Conservation (phyloP, 2,329 filamentous ascomycete species). For the Fusarium sterilihyphosum region DNA sequence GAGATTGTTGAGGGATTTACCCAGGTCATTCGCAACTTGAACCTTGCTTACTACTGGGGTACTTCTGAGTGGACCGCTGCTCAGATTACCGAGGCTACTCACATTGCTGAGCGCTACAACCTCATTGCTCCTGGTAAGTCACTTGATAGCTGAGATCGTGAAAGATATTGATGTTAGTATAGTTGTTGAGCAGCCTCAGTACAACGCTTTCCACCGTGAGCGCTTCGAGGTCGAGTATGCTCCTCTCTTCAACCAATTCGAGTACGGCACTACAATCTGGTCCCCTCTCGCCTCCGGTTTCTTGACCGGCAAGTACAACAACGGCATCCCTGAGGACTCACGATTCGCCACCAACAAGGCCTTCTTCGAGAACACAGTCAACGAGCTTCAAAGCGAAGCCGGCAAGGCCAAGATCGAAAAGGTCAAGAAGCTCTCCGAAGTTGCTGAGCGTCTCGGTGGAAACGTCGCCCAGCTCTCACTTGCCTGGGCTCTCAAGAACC, state of each 20-base stretch:
- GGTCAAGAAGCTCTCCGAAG: conserved; percentile 36
- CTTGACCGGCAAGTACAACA: conserved; percentile 73
- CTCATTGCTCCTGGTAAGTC: conserved; percentile 63
- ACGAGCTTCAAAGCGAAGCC: conserved; percentile 20
- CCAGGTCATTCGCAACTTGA: conserved; percentile 41
- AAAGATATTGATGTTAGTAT: fast-evolving
- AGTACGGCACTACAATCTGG: conserved; percentile 69
- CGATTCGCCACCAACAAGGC: conserved; percentile 56
- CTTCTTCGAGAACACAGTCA: conserved; percentile 29
- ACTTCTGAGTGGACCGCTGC: conserved; percentile 75
- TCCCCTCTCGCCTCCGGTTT: conserved; percentile 66
- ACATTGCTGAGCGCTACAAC: conserved; percentile 66
- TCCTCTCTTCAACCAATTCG: conserved; percentile 66
- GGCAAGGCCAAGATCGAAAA: conserved; percentile 43
- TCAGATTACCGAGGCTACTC: conserved; percentile 69
- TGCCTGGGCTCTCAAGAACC: conserved; percentile 42
- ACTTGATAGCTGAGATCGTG: fast-evolving
- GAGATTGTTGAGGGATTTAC: conserved; percentile 44
- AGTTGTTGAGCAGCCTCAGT: conserved; percentile 73
- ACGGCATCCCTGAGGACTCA: conserved; percentile 65
- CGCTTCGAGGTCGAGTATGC: conserved; percentile 72
- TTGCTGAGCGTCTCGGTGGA: conserved; percentile 41
- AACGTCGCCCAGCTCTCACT: conserved; percentile 40
- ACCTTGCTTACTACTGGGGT: conserved; percentile 53
- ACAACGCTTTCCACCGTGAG: conserved; percentile 70